Evolutionary conservation across 441 rosid species (phyloP).

Genomic region (Adansonia grandidieri): DNA sequence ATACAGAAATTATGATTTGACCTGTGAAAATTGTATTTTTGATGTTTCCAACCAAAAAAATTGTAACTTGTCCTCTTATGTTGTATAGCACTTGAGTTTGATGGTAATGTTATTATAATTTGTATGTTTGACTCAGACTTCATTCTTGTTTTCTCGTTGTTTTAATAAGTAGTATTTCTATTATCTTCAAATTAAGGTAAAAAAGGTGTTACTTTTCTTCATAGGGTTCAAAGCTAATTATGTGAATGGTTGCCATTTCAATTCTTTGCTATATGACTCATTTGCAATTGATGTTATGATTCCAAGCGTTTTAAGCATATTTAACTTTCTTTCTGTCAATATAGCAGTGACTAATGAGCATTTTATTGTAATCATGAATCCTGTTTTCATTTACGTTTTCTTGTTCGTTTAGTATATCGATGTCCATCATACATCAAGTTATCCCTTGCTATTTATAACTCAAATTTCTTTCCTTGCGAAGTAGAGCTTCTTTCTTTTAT

Average conservation of each 20-base stretch:
- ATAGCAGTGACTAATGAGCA: neutral
- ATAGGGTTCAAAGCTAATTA: neutral
- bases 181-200: neutral
- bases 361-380: neutral
- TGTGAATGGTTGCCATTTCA: neutral
- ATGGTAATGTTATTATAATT: neutral
- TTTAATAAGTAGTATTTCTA: neutral
- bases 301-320: neutral
- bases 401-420: neutral
- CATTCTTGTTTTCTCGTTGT: neutral
- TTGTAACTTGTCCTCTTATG: neutral
- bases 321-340: neutral
- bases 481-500: neutral
- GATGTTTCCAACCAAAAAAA: neutral
- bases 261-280: neutral
- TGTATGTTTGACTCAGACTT: neutral
- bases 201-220: too few species aligned
- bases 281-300: neutral
- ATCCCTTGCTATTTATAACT: conserved; percentile 3
- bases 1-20: neutral
- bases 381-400: neutral
- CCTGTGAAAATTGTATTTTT: neutral
- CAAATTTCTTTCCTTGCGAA: neutral
- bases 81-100: neutral
- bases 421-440: neutral